Percentiles rank a stretch among this genome's conserved stretches.
These are phyloP conservation scores for Ophiostoma triangulosporum DNA, from an alignment of 2,329 filamentous ascomycete genomes.

Conservation along the genomic window DNA sequence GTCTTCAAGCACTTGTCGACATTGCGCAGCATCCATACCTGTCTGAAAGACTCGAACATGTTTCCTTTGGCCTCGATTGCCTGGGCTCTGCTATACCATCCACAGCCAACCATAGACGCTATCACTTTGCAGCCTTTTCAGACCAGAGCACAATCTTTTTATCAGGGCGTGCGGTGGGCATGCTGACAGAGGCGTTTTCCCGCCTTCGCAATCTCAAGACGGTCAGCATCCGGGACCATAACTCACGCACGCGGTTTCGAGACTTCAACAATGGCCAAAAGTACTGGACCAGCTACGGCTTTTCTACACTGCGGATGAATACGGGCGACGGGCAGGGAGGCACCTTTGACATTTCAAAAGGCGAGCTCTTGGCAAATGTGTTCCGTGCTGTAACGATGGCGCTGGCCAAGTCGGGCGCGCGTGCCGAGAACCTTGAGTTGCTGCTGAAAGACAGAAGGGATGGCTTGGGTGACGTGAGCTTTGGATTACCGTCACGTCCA, in stretches of 20 bases:
- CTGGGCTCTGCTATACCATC: too few relatives aligned
- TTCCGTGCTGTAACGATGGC: neutral
- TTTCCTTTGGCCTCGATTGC: conserved; percentile 35
- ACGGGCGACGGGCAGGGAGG: too few relatives aligned
- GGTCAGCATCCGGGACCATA: conserved; percentile 46
- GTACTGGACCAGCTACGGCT: conserved; percentile 41
- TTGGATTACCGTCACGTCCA: neutral
- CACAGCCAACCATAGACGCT: too few relatives aligned
- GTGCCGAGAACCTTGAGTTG: too few relatives aligned
- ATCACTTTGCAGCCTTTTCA: too few relatives aligned
- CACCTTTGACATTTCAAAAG: too few relatives aligned
- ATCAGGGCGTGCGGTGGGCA: conserved; percentile 34
- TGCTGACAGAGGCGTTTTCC: conserved; percentile 43
- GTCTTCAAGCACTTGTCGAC: too few relatives aligned
- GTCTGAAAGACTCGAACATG: conserved; percentile 29
- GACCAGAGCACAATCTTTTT: conserved; percentile 22
- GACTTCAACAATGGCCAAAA: conserved; percentile 26
- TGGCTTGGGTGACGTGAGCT: neutral
- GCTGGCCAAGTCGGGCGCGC: neutral
- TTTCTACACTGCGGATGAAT: too few relatives aligned
- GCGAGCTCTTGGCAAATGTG: neutral
- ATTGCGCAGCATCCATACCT: too few relatives aligned
- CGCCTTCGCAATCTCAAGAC: conserved; percentile 41
- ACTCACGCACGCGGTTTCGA: conserved; percentile 33
- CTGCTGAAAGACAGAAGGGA: neutral